Evolutionary conservation across 176 grass and related monocot species (phyloP).

Genomic region (Saccharum spontaneum): DNA sequence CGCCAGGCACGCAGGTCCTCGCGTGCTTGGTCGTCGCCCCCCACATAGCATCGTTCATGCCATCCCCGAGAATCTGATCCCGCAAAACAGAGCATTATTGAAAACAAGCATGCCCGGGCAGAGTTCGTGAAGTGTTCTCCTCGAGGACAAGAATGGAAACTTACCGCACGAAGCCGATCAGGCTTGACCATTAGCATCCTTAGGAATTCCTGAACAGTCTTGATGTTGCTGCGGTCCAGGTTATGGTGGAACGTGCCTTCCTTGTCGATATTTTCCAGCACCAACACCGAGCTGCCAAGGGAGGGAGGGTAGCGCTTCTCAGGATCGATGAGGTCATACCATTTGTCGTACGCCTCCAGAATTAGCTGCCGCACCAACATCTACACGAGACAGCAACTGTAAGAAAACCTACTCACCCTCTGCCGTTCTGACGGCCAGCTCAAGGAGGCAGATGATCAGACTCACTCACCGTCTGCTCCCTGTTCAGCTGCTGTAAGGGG

Average conservation of each 20-base stretch:
- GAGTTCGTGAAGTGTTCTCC: not conserved
- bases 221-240: not conserved
- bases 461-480: not conserved
- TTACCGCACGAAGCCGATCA: constrained; percentile 39
- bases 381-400: too few species aligned
- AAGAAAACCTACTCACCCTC: too few species aligned
- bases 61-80: not conserved
- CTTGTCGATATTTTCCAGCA: not conserved
- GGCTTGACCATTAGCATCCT: constrained; percentile 18
- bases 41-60: constrained; percentile 43
- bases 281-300: not conserved
- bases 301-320: not conserved
- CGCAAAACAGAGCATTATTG: not conserved
- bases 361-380: too few species aligned
- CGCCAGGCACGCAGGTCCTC: too few species aligned
- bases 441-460: too few species aligned
- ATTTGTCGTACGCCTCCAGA: too few species aligned
- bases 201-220: constrained; percentile 59
- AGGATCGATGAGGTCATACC: too few species aligned
- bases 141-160: too few species aligned
- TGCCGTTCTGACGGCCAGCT: too few species aligned
- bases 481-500: too few species aligned
- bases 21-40: too few species aligned
- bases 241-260: not conserved
- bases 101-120: not conserved